Percentiles rank a stretch among this genome's conserved stretches.
These are phyloP conservation scores for Rhytidhysteron rufulum DNA, from an alignment of 2,329 filamentous ascomycete species.

Conservation along the genomic window DNA sequence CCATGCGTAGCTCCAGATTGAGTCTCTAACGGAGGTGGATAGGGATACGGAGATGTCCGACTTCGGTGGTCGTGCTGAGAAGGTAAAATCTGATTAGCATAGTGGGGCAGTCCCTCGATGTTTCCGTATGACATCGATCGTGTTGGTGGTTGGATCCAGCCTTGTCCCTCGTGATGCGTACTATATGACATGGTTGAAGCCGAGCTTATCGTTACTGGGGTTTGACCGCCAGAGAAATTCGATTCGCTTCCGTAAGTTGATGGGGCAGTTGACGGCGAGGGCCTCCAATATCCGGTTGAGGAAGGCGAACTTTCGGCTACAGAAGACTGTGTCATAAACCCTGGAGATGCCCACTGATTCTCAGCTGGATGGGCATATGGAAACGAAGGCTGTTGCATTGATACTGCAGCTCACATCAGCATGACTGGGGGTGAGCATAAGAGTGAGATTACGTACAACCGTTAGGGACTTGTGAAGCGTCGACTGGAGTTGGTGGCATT, in stretches of 20 bases:
- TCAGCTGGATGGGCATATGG: conserved; percentile 33
- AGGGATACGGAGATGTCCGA: conserved; percentile 31
- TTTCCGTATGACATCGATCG: conserved; percentile 39
- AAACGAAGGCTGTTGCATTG: conserved; percentile 28
- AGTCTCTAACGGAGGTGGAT: conserved; percentile 31
- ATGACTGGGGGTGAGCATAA: not conserved
- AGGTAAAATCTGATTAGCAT: conserved; percentile 25
- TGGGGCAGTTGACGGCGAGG: conserved; percentile 30
- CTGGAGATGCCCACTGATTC: conserved; percentile 31
- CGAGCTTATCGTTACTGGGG: conserved; percentile 31
- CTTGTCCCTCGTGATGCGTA: conserved; percentile 24
- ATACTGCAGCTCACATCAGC: conserved; percentile 20
- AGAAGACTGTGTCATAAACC: conserved; percentile 32
- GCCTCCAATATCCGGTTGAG: conserved; percentile 30
- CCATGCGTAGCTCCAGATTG: conserved; percentile 19
- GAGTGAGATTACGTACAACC: conserved; percentile 20
- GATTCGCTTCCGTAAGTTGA: conserved; percentile 34
- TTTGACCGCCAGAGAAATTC: conserved; percentile 30
- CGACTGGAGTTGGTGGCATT: conserved; percentile 24
- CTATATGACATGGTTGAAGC: conserved; percentile 34
- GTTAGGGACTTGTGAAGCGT: conserved; percentile 19
- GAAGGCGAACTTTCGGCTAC: conserved; percentile 30
- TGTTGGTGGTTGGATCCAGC: conserved; percentile 25
- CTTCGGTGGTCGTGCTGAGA: conserved; percentile 30
- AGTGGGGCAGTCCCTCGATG: conserved; percentile 32